These are phyloP conservation scores for Pleomassaria siparia DNA, from an alignment of 2,329 filamentous ascomycete species.

Conservation along the genomic window DNA sequence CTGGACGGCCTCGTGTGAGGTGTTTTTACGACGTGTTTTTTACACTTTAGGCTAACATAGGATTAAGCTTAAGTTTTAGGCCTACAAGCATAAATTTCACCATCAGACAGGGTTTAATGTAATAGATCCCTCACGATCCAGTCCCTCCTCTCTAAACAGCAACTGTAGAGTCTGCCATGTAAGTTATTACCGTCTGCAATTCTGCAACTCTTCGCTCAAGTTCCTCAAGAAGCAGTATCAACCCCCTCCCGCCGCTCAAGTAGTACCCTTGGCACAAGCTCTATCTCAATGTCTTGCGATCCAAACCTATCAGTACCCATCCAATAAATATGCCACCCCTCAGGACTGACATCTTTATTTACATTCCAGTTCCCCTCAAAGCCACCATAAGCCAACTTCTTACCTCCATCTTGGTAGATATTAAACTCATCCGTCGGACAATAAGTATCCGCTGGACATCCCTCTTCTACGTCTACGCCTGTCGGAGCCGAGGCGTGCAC, in stretches of 20 bases:
- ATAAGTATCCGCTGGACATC: constrained; percentile 15
- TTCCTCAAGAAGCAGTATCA: neutral
- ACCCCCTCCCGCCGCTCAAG: neutral
- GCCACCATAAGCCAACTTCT: constrained; percentile 13
- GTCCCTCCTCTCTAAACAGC: no score
- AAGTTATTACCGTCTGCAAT: neutral
- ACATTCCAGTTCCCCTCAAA: constrained; percentile 18
- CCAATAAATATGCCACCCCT: constrained; percentile 27
- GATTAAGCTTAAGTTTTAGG: no score
- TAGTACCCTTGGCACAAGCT: neutral
- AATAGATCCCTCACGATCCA: no score
- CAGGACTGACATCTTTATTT: constrained; percentile 17
- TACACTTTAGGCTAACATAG: no score
- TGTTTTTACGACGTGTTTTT: no score
- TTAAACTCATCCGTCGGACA: constrained; percentile 17
- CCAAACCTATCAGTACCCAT: constrained; percentile 6
- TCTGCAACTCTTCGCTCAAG: neutral
- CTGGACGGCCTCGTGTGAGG: no score
- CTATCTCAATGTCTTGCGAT: neutral
- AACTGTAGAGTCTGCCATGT: no score
- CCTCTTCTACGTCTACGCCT: neutral
- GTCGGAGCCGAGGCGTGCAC: constrained; percentile 6
- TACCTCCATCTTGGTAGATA: neutral
- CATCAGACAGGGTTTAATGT: no score
- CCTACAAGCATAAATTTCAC: no score